phyloP scores from a whole-genome alignment of 176 grass and related monocot genomes.

The Aegilops longissima region DNA sequence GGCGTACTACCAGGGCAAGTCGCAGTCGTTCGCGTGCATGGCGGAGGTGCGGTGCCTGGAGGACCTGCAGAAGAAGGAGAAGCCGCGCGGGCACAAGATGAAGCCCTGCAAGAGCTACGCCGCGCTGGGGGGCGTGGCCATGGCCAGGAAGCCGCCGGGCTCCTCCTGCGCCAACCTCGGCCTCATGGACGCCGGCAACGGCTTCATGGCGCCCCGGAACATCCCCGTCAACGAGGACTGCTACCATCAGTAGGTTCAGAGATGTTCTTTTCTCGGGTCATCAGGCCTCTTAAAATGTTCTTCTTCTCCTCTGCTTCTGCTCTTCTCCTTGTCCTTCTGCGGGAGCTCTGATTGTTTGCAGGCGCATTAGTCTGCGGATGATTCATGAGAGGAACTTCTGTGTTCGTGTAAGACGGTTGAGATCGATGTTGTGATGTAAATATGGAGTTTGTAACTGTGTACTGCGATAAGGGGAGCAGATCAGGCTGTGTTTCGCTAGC shows the following conservation, averaged over 20 bases:
- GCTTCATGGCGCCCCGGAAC: conserved; percentile 12
- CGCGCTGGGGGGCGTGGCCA: conserved; percentile 28
- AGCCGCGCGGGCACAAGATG: conserved; percentile 40
- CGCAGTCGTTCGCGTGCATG: conserved; percentile 86
- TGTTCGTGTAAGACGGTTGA: not conserved
- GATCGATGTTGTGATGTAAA: conserved; percentile 27
- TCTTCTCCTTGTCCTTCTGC: not conserved
- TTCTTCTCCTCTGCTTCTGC: not conserved
- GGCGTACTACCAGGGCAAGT: conserved; percentile 71
- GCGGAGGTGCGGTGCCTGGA: conserved; percentile 55
- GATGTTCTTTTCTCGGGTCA: not conserved
- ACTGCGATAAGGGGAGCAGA: not conserved
- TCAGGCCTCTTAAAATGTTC: not conserved
- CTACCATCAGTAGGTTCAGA: conserved; percentile 33
- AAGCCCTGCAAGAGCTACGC: conserved; percentile 64
- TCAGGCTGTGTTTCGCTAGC: not conserved
- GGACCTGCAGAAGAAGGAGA: conserved; percentile 78
- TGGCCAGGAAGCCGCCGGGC: conserved; percentile 18
- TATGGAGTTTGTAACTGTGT: not conserved
- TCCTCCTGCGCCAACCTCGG: conserved; percentile 46
- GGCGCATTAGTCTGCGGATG: conserved; percentile 35
- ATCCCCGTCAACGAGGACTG: conserved; percentile 45
- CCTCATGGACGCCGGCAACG: conserved; percentile 24
- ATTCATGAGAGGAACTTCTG: conserved; percentile 10
- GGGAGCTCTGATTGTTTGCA: conserved; percentile 14